Conservation (phyloP, 371 early-diverging fungal genomes). For the Mycotypha africana region DNA sequence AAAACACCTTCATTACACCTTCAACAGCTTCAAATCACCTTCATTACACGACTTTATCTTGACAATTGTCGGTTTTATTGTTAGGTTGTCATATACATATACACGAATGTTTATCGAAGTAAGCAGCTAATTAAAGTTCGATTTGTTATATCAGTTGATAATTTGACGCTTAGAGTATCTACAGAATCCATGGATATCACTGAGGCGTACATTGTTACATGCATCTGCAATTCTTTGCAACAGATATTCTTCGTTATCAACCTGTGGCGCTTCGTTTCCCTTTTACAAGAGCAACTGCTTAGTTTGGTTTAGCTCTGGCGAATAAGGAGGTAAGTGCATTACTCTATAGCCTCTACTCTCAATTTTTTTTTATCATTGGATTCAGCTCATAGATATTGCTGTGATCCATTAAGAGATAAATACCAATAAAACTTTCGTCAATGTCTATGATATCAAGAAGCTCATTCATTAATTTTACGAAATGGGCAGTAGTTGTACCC, state of each 20-base stretch:
- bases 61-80: no score
- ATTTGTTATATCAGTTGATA: no score
- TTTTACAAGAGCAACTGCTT: constrained; percentile 9
- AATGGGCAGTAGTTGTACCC: constrained; percentile 11
- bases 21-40: no score
- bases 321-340: constrained; percentile 8
- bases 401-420: constrained; percentile 8
- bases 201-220: no score
- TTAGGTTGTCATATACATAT: no score
- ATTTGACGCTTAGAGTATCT: no score
- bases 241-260: constrained; percentile 9
- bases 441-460: constrained; percentile 8
- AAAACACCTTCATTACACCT: no score
- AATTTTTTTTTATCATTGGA: constrained; percentile 6
- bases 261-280: constrained; percentile 12
- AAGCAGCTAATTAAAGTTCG: no score
- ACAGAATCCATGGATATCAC: no score
- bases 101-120: no score
- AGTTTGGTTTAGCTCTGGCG: constrained; percentile 7
- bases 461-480: constrained; percentile 8
- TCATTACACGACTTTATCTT: no score
- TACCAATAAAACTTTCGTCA: constrained; percentile 1
- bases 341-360: constrained; percentile 6
- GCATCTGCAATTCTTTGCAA: constrained; percentile 5
- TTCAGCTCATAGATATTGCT: constrained; percentile 5